Base-by-base conservation (phyloP, 169 alveolate species). In the Blepharisma undulans region DNA sequence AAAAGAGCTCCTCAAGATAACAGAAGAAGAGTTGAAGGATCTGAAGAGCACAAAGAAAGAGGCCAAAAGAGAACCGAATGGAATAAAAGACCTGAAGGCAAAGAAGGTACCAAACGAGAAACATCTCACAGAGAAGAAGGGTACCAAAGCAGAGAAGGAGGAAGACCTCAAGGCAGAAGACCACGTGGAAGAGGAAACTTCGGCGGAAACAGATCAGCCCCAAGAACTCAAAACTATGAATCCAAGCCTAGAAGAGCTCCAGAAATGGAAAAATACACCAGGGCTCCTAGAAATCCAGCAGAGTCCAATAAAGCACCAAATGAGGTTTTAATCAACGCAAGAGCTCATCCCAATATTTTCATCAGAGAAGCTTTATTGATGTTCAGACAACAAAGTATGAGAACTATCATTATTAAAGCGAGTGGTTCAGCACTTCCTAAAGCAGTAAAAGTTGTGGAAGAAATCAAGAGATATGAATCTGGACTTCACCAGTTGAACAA, bases 391-490 rank as follows among this genome's bases (percentile, higher is more conserved):
- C 16, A 33, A 14, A 27, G 25, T 14, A 16, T 80, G 19, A 32
- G 16, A 14, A 80, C 88, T 29, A 22, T 80, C 32, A 72, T 80
- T 89, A 21, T 87, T 22, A 87, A 81, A 29, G 91, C 91, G 29
- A 33, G 84, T 10, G 91, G 91, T 4, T 32, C n/a, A 74, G 89
- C 91, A 19, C n/a, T 87, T 18, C 90, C 91, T 7, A 87, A 72
- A 22, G 91, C 91, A 12, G 91, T 87, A n/a, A 74, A 30, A 33
- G 91, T 74, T 72, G 91, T 48, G 8, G 91, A 87, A 60, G 76
- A 81, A 32, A n/a, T 87, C 16, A 87, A 87, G 48, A 87, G 90
- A 10, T 25, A 87, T n/a, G 88, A 48, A 34, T 90, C 92, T 18
- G 91, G 91, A 27, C 91, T 87, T 8, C 91, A 87, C 21, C 91